Evolutionary conservation across 768 basidiomycete genomes (phyloP).

Genomic region (Termitomyces sp.): DNA sequence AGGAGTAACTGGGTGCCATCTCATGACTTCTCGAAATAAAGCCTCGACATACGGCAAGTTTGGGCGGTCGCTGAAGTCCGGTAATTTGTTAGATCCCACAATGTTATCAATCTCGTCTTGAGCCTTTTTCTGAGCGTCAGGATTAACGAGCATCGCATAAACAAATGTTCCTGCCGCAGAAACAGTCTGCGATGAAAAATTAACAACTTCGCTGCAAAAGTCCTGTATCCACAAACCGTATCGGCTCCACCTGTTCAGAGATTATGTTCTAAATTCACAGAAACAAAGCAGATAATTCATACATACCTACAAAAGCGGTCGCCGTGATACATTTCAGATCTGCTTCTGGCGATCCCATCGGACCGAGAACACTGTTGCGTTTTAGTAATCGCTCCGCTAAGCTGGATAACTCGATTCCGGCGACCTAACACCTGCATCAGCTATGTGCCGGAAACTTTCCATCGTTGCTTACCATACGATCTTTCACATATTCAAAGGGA

Average conservation of each 20-base stretch:
- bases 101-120: too few species aligned
- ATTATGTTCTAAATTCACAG: not conserved
- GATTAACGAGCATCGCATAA: too few species aligned
- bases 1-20: constrained; percentile 21
- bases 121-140: too few species aligned
- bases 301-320: constrained; percentile 8
- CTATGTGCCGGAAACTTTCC: too few species aligned
- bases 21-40: constrained; percentile 30
- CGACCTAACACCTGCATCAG: not conserved
- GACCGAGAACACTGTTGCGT: not conserved
- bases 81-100: too few species aligned
- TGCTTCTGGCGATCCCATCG: too few species aligned
- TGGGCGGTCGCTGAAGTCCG: too few species aligned
- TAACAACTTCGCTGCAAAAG: not conserved
- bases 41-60: constrained; percentile 26
- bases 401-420: constrained; percentile 1
- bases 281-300: not conserved
- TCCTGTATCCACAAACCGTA: not conserved
- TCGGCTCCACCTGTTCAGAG: constrained; percentile 5
- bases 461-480: constrained; percentile 6
- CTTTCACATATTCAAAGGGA: constrained; percentile 9
- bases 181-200: not conserved
- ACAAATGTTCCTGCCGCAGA: not conserved
- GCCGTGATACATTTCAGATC: constrained; percentile 10
- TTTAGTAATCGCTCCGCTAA: constrained; percentile 4